Percentiles rank a stretch among this genome's conserved stretches.
Conservation (phyloP, 1,284 basidiomycete species). For the Lignosus rhinocerotis region DNA sequence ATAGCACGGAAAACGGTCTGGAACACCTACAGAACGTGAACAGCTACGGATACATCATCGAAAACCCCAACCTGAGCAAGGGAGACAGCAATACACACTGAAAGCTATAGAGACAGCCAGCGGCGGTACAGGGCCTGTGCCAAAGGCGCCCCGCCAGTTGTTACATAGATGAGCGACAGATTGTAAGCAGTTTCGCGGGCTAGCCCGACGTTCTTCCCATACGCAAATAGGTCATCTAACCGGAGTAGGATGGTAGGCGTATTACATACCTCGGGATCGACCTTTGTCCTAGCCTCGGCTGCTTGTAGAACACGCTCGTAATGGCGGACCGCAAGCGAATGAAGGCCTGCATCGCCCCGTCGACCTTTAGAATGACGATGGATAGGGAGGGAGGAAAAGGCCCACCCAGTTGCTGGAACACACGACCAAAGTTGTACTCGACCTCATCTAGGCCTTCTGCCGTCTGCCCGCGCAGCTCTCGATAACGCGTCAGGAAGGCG, state of each 20-base stretch:
- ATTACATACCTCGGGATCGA: slow-evolving; percentile 26
- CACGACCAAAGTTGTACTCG: slow-evolving; percentile 90
- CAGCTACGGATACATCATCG: not conserved
- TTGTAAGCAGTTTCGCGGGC: slow-evolving; percentile 86
- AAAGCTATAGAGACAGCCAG: slow-evolving; percentile 63
- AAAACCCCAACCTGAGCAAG: not conserved
- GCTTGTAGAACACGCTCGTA: slow-evolving; percentile 76
- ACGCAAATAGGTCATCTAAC: not conserved
- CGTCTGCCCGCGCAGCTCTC: slow-evolving; percentile 50
- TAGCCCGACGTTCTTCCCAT: slow-evolving; percentile 43
- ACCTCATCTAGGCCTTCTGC: slow-evolving; percentile 66
- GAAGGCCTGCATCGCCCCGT: slow-evolving; percentile 55
- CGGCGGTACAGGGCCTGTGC: slow-evolving; percentile 65
- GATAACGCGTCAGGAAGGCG: slow-evolving; percentile 81
- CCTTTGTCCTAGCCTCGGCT: slow-evolving; percentile 41
- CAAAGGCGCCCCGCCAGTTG: slow-evolving; percentile 70
- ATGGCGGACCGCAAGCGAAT: slow-evolving; percentile 79
- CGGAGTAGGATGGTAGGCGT: not conserved
- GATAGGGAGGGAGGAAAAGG: not conserved
- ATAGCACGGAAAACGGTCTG: not conserved
- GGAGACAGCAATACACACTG: not conserved
- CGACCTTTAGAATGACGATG: not conserved
- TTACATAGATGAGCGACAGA: slow-evolving; percentile 78
- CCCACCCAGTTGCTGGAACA: slow-evolving; percentile 88
- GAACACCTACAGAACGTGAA: not conserved